Percentiles rank a stretch among this genome's conserved stretches.
Evolutionary conservation across 2,329 filamentous ascomycete species (phyloP).

Genomic region (Pseudopithomyces chartarum): DNA sequence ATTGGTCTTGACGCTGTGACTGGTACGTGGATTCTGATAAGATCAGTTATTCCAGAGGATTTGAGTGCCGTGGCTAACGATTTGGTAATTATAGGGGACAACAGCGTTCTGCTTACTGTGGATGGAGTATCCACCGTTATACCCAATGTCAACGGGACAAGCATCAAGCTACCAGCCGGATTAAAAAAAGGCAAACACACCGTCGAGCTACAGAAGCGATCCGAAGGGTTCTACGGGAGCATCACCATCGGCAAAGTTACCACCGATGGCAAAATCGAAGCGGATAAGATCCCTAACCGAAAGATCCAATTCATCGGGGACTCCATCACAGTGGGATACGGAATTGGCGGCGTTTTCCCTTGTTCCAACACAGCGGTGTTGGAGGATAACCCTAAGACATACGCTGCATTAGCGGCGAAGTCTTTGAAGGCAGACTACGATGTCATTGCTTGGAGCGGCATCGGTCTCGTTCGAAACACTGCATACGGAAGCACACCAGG

Average conservation of each 20-base stretch:
- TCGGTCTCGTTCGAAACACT: constrained; percentile 51
- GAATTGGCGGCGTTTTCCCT: constrained; percentile 48
- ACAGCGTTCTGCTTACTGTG: constrained; percentile 29
- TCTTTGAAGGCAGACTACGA: constrained; percentile 51
- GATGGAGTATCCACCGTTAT: constrained; percentile 35
- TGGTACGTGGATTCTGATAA: constrained; percentile 41
- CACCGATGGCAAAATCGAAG: constrained; percentile 33
- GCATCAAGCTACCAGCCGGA: constrained; percentile 31
- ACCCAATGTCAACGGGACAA: constrained; percentile 35
- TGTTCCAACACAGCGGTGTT: constrained; percentile 48
- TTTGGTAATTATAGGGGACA: neutral
- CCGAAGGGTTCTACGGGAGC: constrained; percentile 43
- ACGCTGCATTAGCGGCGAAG: constrained; percentile 50
- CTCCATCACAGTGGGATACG: constrained; percentile 53
- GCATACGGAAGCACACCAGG: constrained; percentile 26
- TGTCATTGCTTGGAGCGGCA: constrained; percentile 53
- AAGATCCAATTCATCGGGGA: constrained; percentile 54
- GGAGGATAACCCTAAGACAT: constrained; percentile 50
- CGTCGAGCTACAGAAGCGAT: constrained; percentile 47
- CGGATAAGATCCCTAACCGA: constrained; percentile 28
- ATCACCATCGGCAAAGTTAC: constrained; percentile 36
- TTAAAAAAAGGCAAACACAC: constrained; percentile 43
- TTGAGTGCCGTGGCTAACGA: neutral
- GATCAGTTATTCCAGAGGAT: neutral
- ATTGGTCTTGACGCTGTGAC: constrained; percentile 38